These are phyloP conservation scores for Escovopsis sp. DNA, from an alignment of 2,329 filamentous ascomycete species.

Conservation along the genomic window DNA sequence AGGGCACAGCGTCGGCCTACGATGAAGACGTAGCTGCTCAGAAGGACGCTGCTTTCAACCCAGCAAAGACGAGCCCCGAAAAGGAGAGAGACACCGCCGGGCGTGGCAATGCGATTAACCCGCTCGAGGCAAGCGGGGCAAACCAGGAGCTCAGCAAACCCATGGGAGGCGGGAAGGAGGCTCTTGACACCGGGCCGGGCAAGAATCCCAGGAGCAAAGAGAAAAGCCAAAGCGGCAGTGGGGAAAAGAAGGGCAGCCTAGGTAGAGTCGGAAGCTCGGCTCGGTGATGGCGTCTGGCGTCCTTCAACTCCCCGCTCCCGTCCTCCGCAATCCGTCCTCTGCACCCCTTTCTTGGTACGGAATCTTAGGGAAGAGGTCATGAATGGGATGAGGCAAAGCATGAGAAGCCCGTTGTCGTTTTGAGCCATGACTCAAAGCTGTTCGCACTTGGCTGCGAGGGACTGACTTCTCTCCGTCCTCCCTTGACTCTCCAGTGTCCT, in stretches of 20 bases:
- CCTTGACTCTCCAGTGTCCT: too few relatives aligned
- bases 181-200: slow-evolving; percentile 17
- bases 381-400: too few relatives aligned
- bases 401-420: too few relatives aligned
- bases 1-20: slow-evolving; percentile 53
- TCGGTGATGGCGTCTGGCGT: too few relatives aligned
- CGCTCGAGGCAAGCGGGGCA: slow-evolving; percentile 28
- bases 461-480: too few relatives aligned
- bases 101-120: slow-evolving; percentile 14
- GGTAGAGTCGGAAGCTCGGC: not conserved
- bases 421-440: too few relatives aligned
- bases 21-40: slow-evolving; percentile 43
- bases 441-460: too few relatives aligned
- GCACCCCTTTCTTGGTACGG: too few relatives aligned
- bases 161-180: slow-evolving; percentile 19
- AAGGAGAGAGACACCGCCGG: slow-evolving; percentile 30
- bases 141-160: slow-evolving; percentile 27
- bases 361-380: too few relatives aligned
- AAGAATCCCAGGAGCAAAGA: slow-evolving; percentile 20
- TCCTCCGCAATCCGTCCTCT: too few relatives aligned
- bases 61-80: slow-evolving; percentile 51
- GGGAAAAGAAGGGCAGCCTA: slow-evolving; percentile 16
- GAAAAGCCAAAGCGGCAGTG: slow-evolving; percentile 16
- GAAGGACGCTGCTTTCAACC: slow-evolving; percentile 52
- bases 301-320: too few relatives aligned